Base-by-base conservation (phyloP, 2,329 filamentous ascomycete species). In the Hirsutella thompsonii region DNA sequence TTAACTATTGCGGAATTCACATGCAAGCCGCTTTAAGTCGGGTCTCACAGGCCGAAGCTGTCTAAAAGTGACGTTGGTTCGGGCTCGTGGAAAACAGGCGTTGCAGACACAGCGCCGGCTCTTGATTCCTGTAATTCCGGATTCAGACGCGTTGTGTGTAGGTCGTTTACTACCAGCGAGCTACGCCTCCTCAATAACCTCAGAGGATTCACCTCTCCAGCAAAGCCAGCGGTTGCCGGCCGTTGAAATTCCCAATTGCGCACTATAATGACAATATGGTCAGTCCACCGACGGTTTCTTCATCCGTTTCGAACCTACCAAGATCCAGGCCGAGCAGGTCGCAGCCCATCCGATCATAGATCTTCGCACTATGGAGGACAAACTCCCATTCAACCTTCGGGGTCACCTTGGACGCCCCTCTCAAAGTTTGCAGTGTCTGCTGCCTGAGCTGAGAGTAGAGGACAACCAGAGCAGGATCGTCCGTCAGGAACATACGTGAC, bases 301-400 rank as follows among this genome's bases (percentile, higher is more conserved):
- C 14, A 16, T 14, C 5, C 13, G 9, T 18, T 34, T 8, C 4
- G 9, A 18, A 44, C 65, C 59, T 69, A 83, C 81, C 82, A 5
- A 96, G 67, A 52, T 93, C 86, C 4, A 96, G 67, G 1, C 89
- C 92, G 0, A 96, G 72, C 8, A 94, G 61, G 59, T 95, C 90
- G 55, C 92, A 94, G 3, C 92, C 90, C 89, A 92, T 95, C 8
- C 86, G 81, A 57, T 83, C 83, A 55, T 89, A 96, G 16, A 92
- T 68, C 41, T 79, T 72, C 14, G 88, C 86, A 40, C 86, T 94
- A 51, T 92, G 86, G 19, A 94, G 66, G 1, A 95, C 79, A 56
- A 95, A 94, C 26, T 83, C 77, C 84, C 86, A 94, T 60, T 95
- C 89, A 4, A 81, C 79, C 46, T 74, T 75, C 0, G 84, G 81